A percentile compares a stretch with the other conserved stretches of the same genome.
phyloP scores from a whole-genome alignment of 2,329 filamentous ascomycete genomes.

The Epichloe aotearoae region DNA sequence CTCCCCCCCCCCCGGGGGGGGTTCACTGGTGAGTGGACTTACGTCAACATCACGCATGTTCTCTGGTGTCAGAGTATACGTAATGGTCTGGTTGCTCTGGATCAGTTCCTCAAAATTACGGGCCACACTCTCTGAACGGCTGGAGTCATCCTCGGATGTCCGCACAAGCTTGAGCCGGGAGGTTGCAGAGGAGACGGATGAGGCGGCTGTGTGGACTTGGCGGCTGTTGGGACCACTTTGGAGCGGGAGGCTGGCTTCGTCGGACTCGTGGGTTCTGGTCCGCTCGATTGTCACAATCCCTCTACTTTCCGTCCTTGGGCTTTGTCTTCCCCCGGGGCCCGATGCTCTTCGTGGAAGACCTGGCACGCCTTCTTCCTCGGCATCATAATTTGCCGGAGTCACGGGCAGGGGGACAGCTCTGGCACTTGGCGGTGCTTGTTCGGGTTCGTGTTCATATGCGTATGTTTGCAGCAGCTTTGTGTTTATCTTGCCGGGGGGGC shows the following conservation, averaged over 20 bases:
- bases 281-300: slow-evolving; percentile 28
- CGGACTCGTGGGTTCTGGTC: slow-evolving; percentile 19
- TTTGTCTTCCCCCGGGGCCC: slow-evolving; percentile 12
- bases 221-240: slow-evolving; percentile 17
- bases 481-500: background rate
- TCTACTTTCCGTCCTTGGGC: slow-evolving; percentile 19
- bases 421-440: background rate
- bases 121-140: slow-evolving; percentile 42
- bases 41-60: slow-evolving; percentile 67
- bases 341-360: slow-evolving; percentile 22
- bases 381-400: slow-evolving; percentile 14
- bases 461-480: background rate
- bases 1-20: too few relatives aligned
- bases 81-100: slow-evolving; percentile 68
- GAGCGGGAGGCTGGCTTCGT: slow-evolving; percentile 16
- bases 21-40: slow-evolving; percentile 18
- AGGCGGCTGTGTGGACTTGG: slow-evolving; percentile 34
- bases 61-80: slow-evolving; percentile 69
- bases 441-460: background rate
- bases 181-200: slow-evolving; percentile 35
- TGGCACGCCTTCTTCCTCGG: slow-evolving; percentile 17
- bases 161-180: slow-evolving; percentile 39
- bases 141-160: slow-evolving; percentile 44
- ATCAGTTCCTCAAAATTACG: slow-evolving; percentile 69
- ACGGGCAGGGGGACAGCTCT: background rate